Evolutionary conservation across 1,284 basidiomycete species (phyloP), one percentile per base, ranked within the genome.

Genomic region (Entoloma clypeatum): DNA sequence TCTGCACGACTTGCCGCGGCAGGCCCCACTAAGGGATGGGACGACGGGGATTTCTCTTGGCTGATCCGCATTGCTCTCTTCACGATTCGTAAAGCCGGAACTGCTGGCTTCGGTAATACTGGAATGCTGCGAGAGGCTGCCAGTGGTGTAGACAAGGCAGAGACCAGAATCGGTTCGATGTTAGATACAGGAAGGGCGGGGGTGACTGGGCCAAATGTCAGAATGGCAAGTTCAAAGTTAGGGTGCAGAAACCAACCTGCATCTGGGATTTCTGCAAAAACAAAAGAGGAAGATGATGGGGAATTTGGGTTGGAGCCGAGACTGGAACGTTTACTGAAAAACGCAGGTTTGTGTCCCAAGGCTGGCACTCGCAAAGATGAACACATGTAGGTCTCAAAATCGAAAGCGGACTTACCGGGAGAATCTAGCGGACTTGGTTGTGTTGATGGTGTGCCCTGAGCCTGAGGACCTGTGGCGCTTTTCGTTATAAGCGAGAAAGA

Each of bases 71-170:
- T 64, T 7, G 55, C 50, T 36, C 67, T 60, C 56, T 78, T 79
- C 16, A 73, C 59, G 30, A 75, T 72, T 19, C 66, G 69, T 27
- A 74, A 52, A 17, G 69, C 74, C 29, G 69, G 69, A 9, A 74
- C 59, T 2, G 65, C 60, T 4, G 59, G 58, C 5, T 61, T 62
- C 26, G 56, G 61, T 8, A 43, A 31, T 23, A 41, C 28, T 39
- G 45, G 19, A 32, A 37, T 9, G 37, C 47, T 38, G 22, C 48
- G 45, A 31, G 43, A 36, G 6, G 45, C 25, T 9, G 44, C 36
- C 13, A 28, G 47, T 14, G 47, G 53, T 25, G 49, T 53, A 17
- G 36, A 31, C n/a, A 49, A 19, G 21, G 32, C 28, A 23, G 39
- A 17, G n/a, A 17, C 16, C 13, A 36, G 6, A 10, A 19, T 21